Evolutionary conservation across 495 filamentous ascomycete genomes (phyloP).

Genomic region (Lasiosphaeria miniovina): DNA sequence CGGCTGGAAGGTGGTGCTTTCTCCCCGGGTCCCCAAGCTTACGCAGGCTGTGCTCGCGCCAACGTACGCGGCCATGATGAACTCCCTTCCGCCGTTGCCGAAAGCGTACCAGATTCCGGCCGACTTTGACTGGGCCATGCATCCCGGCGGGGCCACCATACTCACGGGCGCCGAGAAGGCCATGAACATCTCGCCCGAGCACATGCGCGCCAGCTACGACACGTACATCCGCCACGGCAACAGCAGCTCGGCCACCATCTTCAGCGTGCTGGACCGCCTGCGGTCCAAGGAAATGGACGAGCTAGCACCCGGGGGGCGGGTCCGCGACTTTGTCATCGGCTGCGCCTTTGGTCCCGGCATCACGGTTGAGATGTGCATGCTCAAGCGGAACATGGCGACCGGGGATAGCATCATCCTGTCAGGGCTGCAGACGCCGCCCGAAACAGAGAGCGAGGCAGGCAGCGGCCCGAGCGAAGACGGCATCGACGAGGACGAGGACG

Average conservation of each 20-base stretch:
- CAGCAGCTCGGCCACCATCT: conserved; percentile 58
- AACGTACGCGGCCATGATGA: conserved; percentile 47
- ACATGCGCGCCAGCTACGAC: conserved; percentile 60
- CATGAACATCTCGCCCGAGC: conserved; percentile 52
- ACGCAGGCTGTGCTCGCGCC: conserved; percentile 46
- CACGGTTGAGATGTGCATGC: conserved; percentile 59
- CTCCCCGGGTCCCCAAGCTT: conserved; percentile 54
- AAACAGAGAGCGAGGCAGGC: conserved; percentile 43
- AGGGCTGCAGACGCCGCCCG: conserved; percentile 42
- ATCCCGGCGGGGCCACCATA: conserved; percentile 64
- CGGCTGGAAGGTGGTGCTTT: conserved; percentile 61
- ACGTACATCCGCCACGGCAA: conserved; percentile 64
- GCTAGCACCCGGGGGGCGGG: conserved; percentile 41
- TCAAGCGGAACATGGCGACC: conserved; percentile 41
- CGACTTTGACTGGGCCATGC: conserved; percentile 68
- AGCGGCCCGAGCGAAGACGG: conserved; percentile 34
- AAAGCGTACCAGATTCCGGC: conserved; percentile 39
- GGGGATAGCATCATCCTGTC: conserved; percentile 11
- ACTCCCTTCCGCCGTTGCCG: conserved; percentile 37
- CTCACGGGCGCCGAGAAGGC: conserved; percentile 56
- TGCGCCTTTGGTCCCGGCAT: conserved; percentile 67
- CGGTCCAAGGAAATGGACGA: conserved; percentile 57
- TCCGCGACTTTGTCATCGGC: conserved; percentile 56
- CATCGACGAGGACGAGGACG: conserved; percentile 19
- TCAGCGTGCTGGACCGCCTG: conserved; percentile 57